phyloP scores from a whole-genome alignment of 2,329 filamentous ascomycete genomes.

The Scolecobasidium constrictum region DNA sequence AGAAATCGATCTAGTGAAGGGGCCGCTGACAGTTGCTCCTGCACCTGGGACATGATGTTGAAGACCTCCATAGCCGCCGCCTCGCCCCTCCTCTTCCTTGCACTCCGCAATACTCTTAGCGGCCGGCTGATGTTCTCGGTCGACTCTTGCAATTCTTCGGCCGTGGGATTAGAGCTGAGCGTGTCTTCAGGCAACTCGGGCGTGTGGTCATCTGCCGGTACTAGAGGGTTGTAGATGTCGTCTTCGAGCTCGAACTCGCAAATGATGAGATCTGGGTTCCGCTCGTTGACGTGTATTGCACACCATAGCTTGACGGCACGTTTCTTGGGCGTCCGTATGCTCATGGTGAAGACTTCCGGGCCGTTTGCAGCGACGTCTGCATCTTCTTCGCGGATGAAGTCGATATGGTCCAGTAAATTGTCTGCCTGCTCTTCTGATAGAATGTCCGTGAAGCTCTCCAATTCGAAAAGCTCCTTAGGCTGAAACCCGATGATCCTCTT shows the following conservation, averaged over 20 bases:
- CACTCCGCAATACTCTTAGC: constrained; percentile 63
- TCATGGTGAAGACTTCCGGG: constrained; percentile 75
- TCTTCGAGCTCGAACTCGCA: constrained; percentile 87
- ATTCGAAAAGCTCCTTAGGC: constrained; percentile 61
- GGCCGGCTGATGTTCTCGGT: constrained; percentile 67
- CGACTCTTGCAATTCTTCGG: constrained; percentile 64
- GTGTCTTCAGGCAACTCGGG: constrained; percentile 63
- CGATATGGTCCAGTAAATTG: constrained; percentile 73
- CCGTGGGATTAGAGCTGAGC: constrained; percentile 58
- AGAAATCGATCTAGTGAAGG: constrained; percentile 61
- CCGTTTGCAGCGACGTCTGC: constrained; percentile 65
- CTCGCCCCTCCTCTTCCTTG: constrained; percentile 64
- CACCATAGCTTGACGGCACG: constrained; percentile 68
- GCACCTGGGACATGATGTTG: constrained; percentile 84
- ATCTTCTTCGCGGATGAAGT: constrained; percentile 78
- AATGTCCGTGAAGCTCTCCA: constrained; percentile 72
- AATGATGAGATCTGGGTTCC: constrained; percentile 60
- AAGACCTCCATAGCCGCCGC: constrained; percentile 83
- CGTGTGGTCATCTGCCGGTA: constrained; percentile 45
- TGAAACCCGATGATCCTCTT: constrained; percentile 63
- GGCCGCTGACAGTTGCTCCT: constrained; percentile 71
- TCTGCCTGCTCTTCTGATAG: constrained; percentile 75
- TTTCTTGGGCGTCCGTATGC: constrained; percentile 48
- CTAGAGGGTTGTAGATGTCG: constrained; percentile 56
- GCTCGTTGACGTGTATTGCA: constrained; percentile 65